A percentile compares a stretch with the other conserved stretches of the same genome.
These are phyloP conservation scores for Paramecium primaurelia DNA, from an alignment of 73 alveolate genomes.

Conservation along the genomic window DNA sequence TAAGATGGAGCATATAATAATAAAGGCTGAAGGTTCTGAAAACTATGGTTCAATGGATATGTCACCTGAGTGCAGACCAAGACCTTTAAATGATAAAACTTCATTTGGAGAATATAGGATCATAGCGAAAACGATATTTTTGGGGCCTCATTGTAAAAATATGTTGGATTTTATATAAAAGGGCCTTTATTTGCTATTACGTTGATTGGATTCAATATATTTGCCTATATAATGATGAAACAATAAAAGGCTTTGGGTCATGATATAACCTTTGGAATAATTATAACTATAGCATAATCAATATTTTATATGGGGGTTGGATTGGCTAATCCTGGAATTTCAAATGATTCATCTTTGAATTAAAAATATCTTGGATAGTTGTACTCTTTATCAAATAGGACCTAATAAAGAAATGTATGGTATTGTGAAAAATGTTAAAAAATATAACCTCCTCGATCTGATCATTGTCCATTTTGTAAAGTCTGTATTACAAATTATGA, in stretches of 20 bases:
- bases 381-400: background rate
- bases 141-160: slow-evolving; percentile 18
- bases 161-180: background rate
- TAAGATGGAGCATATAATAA: background rate
- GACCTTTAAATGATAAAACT: background rate
- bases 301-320: background rate
- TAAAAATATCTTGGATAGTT: background rate
- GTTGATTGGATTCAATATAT: background rate
- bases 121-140: background rate
- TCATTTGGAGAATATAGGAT: background rate
- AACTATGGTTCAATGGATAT: slow-evolving; percentile 10
- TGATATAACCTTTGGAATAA: background rate
- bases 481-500: slow-evolving; percentile 70
- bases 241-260: background rate
- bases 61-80: slow-evolving; percentile 20
- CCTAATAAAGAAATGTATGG: background rate
- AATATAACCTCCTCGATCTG: slow-evolving; percentile 28
- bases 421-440: slow-evolving; percentile 22
- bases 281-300: background rate
- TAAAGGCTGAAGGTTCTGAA: background rate
- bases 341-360: background rate
- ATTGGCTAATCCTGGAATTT: background rate
- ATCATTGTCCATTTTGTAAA: slow-evolving; percentile 76
- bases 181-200: background rate
- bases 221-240: background rate